These are phyloP conservation scores for Oryza nivara DNA, from an alignment of 176 grass and related monocot genomes.

Conservation along the genomic window DNA sequence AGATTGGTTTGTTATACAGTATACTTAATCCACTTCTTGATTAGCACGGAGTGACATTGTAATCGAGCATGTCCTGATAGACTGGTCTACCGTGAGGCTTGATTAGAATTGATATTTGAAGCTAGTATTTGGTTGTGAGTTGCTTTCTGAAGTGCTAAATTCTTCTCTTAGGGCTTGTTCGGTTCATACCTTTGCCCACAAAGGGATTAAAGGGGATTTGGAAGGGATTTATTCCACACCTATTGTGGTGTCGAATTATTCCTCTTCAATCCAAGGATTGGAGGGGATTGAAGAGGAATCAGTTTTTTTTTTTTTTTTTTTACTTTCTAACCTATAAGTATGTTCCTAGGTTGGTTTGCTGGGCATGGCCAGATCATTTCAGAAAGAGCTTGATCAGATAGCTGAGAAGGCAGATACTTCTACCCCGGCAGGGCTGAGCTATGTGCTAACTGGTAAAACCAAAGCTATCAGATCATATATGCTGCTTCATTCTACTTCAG, in stretches of 20 bases:
- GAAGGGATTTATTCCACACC: no score
- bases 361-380: conserved; percentile 93
- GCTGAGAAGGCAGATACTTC: conserved; percentile 95
- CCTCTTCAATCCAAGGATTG: no score
- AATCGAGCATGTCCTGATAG: neutral
- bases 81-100: neutral
- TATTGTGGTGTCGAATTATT: no score
- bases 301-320: neutral
- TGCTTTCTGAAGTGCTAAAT: neutral
- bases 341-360: conserved; percentile 87
- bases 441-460: conserved; percentile 75
- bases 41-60: conserved; percentile 4
- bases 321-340: conserved; percentile 30
- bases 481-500: conserved; percentile 7
- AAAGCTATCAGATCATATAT: conserved; percentile 5
- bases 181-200: no score
- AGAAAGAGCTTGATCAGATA: conserved; percentile 94
- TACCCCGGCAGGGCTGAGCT: conserved; percentile 85
- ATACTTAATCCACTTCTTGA: neutral
- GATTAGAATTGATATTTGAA: neutral
- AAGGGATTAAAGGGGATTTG: no score
- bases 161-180: neutral
- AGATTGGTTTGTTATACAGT: neutral
- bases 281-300: neutral
- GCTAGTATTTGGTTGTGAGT: conserved; percentile 17